phyloP scores from a whole-genome alignment of 1,139 yeast genomes.

The Dujonia santamariae region DNA sequence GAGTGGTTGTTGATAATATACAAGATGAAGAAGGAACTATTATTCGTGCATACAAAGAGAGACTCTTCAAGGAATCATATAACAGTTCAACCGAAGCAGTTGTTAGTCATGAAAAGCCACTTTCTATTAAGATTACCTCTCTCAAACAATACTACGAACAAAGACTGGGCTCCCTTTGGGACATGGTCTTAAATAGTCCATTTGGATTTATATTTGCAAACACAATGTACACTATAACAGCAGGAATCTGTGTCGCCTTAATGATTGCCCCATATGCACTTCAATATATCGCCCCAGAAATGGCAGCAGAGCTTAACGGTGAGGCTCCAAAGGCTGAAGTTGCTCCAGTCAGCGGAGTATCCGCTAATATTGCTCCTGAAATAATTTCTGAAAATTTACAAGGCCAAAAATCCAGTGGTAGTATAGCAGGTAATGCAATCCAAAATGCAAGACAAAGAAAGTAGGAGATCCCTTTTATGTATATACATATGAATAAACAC shows the following conservation, averaged over 20 bases:
- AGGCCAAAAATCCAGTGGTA: neutral
- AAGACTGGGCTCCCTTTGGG: conserved; percentile 29
- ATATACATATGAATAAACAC: no score
- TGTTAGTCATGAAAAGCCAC: conserved; percentile 16
- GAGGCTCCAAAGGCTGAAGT: no score
- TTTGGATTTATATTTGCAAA: conserved; percentile 42
- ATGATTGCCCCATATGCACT: conserved; percentile 35
- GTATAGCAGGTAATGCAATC: conserved; percentile 1
- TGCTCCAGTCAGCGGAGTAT: neutral
- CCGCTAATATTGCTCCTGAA: neutral
- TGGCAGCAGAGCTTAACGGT: conserved; percentile 2
- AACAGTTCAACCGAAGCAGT: conserved; percentile 17
- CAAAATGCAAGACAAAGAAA: conserved; percentile 4
- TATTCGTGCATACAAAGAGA: conserved; percentile 21
- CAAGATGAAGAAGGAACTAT: conserved; percentile 13
- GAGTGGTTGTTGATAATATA: conserved; percentile 26
- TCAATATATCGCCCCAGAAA: conserved; percentile 33
- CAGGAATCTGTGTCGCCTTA: conserved; percentile 26
- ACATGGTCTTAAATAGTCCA: conserved; percentile 40
- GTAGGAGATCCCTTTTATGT: no score
- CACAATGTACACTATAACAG: conserved; percentile 33
- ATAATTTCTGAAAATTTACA: no score
- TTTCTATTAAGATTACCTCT: conserved; percentile 20
- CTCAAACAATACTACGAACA: conserved; percentile 34
- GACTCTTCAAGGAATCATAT: conserved; percentile 15